phyloP scores from a whole-genome alignment of 306 rosid genomes.

The Gynostemma pentaphyllum region DNA sequence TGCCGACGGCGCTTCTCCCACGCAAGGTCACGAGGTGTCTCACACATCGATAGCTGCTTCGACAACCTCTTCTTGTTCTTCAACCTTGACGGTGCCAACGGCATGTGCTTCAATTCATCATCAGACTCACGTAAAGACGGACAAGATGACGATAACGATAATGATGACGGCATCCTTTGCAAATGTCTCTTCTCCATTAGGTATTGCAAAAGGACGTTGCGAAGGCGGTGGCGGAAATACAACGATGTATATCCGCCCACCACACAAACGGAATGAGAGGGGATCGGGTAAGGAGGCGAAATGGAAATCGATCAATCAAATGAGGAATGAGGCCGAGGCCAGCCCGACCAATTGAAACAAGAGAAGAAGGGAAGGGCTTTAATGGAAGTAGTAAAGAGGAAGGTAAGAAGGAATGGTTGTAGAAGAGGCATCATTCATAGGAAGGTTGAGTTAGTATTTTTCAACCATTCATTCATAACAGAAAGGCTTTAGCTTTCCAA shows the following conservation, averaged over 20 bases:
- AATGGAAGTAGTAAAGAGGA: not conserved
- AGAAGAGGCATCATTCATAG: not conserved
- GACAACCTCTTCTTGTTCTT: slow-evolving; percentile 32
- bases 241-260: not conserved
- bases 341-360: slow-evolving; percentile 6
- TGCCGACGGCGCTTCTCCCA: slow-evolving; percentile 73
- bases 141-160: slow-evolving; percentile 8
- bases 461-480: slow-evolving; percentile 1
- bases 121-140: slow-evolving; percentile 17
- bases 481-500: not conserved
- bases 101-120: slow-evolving; percentile 34
- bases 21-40: slow-evolving; percentile 39
- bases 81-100: slow-evolving; percentile 24
- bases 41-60: slow-evolving; percentile 49
- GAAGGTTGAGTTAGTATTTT: not conserved
- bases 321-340: not conserved
- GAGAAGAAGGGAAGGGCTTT: not conserved
- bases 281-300: not conserved
- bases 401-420: not conserved
- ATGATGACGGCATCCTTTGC: not conserved
- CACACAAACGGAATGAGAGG: not conserved
- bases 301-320: not conserved
- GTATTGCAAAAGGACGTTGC: not conserved
- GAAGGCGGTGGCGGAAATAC: not conserved
- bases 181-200: slow-evolving; percentile 5